Conservation (phyloP, 306 rosid species). For the Carpinus fangiana region DNA sequence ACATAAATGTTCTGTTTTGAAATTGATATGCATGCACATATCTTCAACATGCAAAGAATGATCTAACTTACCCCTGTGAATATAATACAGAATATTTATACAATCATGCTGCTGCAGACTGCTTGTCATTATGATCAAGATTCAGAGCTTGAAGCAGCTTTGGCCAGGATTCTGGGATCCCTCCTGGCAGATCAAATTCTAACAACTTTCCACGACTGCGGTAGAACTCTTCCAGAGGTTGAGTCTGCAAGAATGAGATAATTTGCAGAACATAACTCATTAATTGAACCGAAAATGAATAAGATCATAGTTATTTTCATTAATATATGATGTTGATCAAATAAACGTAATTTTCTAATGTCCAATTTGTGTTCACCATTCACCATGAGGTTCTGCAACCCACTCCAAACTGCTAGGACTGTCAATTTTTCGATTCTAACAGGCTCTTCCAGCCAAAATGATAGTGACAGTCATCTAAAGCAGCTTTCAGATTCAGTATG, state of each 20-base stretch:
- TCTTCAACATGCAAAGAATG: constrained; percentile 54
- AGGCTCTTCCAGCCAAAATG: background rate
- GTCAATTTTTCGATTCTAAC: background rate
- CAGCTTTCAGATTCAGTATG: background rate
- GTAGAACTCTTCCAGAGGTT: constrained; percentile 83
- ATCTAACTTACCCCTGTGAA: constrained; percentile 36
- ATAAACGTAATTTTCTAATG: background rate
- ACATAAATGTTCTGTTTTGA: constrained; percentile 29
- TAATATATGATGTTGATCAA: background rate
- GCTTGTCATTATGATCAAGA: constrained; percentile 75
- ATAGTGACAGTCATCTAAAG: background rate
- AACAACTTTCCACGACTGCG: constrained; percentile 63
- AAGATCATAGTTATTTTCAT: too few species aligned
- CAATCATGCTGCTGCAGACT: constrained; percentile 70
- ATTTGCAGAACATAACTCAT: constrained; percentile 10
- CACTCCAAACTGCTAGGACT: background rate
- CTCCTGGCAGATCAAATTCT: constrained; percentile 97
- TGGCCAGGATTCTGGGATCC: constrained; percentile 97
- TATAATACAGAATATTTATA: constrained; percentile 13
- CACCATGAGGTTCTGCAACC: background rate
- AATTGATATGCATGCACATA: constrained; percentile 48
- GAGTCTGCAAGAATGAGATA: constrained; percentile 56
- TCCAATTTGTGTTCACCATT: background rate
- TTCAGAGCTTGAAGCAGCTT: constrained; percentile 82
- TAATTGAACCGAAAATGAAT: constrained; percentile 1